Evolutionary conservation across 345 rosid genomes (phyloP).

Genomic region (Clausena lansium): DNA sequence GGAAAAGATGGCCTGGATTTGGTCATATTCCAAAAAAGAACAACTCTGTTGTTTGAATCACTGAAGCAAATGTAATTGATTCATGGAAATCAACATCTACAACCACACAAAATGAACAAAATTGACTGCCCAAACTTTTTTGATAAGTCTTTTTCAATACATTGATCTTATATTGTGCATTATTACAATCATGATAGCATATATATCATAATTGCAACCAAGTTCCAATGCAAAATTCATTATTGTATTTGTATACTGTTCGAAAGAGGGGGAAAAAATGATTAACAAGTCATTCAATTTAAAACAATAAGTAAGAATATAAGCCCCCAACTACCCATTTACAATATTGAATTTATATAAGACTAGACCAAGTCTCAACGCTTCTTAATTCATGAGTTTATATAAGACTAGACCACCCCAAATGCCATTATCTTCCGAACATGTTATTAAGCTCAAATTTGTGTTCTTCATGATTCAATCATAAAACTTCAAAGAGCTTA

Average conservation of each 20-base stretch:
- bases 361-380: not conserved
- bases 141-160: constrained; percentile 35
- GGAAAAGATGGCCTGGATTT: not conserved
- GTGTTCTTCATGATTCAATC: not conserved
- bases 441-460: not conserved
- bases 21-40: constrained; percentile 1
- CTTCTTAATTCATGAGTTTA: not conserved
- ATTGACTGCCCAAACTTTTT: constrained; percentile 26
- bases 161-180: constrained; percentile 35
- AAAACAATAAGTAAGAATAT: not conserved
- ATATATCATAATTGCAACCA: constrained; percentile 48
- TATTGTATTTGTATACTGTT: constrained; percentile 9
- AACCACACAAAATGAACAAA: constrained; percentile 25
- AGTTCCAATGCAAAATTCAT: constrained; percentile 52
- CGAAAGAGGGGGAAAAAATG: not conserved
- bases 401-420: too few species aligned
- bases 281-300: not conserved
- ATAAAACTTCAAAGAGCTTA: not conserved
- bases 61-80: not conserved
- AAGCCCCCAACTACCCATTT: constrained; percentile 1
- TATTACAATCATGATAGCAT: constrained; percentile 42
- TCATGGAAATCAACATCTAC: constrained; percentile 17
- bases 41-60: constrained; percentile 13
- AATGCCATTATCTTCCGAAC: not conserved
- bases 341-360: not conserved